Evolutionary conservation across 768 basidiomycete species (phyloP).

Genomic region (Chalciporus chontae): DNA sequence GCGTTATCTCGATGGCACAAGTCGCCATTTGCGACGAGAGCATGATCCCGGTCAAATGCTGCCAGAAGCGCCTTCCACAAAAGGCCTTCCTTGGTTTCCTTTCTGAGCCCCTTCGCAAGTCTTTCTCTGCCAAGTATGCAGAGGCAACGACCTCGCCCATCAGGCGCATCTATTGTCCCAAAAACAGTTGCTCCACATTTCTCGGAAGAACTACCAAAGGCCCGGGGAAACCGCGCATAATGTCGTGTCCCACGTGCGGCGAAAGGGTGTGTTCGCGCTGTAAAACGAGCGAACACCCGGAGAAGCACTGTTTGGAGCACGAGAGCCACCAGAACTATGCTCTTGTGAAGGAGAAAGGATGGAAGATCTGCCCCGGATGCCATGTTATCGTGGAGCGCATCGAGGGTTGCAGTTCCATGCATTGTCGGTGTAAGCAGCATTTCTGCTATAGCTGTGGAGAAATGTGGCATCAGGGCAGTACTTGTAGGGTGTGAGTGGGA

Average conservation of each 20-base stretch:
- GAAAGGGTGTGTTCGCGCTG: background rate
- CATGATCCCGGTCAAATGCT: background rate
- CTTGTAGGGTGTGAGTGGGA: background rate
- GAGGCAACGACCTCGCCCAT: background rate
- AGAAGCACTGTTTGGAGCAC: background rate
- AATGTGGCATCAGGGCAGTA: background rate
- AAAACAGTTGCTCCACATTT: background rate
- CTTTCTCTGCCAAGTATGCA: background rate
- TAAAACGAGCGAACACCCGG: background rate
- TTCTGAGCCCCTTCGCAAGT: background rate
- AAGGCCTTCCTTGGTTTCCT: background rate
- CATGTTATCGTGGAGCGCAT: background rate
- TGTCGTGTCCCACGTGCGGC: background rate
- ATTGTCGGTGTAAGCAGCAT: background rate
- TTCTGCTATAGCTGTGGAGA: background rate
- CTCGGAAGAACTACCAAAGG: background rate
- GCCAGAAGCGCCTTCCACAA: background rate
- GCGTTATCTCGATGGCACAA: background rate
- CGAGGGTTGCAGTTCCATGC: background rate
- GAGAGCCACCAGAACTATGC: background rate
- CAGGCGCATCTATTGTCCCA: background rate
- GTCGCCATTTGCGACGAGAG: background rate
- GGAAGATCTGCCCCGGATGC: conserved; percentile 1
- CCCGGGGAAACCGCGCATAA: background rate
- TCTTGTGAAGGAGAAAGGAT: background rate